Percentiles rank a stretch among this genome's conserved stretches.
Conservation (phyloP, 2,329 filamentous ascomycete species). For the Aspergillus ochraceoroseus region DNA sequence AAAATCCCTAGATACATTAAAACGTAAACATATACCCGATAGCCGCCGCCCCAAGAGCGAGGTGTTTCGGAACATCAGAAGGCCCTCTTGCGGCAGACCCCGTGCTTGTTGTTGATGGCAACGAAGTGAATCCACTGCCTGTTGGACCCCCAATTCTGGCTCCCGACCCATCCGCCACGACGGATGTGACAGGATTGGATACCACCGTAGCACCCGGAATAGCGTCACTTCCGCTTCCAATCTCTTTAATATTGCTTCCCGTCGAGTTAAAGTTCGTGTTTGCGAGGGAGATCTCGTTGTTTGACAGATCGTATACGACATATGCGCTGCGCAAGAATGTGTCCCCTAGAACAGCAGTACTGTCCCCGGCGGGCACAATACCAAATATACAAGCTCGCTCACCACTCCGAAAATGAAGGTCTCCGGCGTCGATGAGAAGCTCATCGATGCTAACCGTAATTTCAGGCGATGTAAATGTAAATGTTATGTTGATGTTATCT, state of each 20-base stretch:
- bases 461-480: slow-evolving; percentile 53
- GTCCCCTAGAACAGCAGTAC: slow-evolving; percentile 53
- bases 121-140: slow-evolving; percentile 18
- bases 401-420: slow-evolving; percentile 34
- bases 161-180: slow-evolving; percentile 42
- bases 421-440: slow-evolving; percentile 51
- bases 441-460: slow-evolving; percentile 55
- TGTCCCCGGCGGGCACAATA: slow-evolving; percentile 48
- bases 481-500: slow-evolving; percentile 49
- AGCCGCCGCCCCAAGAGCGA: slow-evolving; percentile 24
- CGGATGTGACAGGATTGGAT: slow-evolving; percentile 47
- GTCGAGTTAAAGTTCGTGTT: slow-evolving; percentile 59
- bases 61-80: slow-evolving; percentile 16
- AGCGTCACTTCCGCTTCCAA: slow-evolving; percentile 45
- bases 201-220: slow-evolving; percentile 54
- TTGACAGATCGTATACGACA: slow-evolving; percentile 57
- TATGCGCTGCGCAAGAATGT: slow-evolving; percentile 61
- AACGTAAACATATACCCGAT: slow-evolving; percentile 23
- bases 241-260: slow-evolving; percentile 49
- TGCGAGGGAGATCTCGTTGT: slow-evolving; percentile 58
- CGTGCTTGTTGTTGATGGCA: slow-evolving; percentile 18
- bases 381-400: slow-evolving; percentile 45
- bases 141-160: slow-evolving; percentile 38
- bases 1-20: slow-evolving; percentile 11
- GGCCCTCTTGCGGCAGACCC: slow-evolving; percentile 17